Base-by-base conservation (phyloP, 2,329 filamentous ascomycete species). In the Nigrospora sphaerica region DNA sequence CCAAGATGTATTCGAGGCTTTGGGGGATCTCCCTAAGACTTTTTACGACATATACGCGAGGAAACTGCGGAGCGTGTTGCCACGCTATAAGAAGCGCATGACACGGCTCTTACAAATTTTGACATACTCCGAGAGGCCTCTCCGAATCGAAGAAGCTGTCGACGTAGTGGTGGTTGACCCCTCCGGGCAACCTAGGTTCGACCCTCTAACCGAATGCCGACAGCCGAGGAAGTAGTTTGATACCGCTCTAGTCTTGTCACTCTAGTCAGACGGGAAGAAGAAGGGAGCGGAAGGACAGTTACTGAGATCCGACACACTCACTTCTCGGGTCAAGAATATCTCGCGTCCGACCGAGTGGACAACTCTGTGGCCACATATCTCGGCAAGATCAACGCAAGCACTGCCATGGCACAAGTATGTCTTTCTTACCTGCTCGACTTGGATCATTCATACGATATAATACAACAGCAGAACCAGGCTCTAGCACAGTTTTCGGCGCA, bases 271-370 rank as follows among this genome's bases (percentile, higher is more conserved):
- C 43, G 13, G 42, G 44, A 40, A 47, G 38, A 36, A 18, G 23
- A 18, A 19, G 42, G 28, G 14, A 41, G 31, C 17, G 28, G 16
- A 31, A 34, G n/a, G 13, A 48, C 16, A 17, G 35, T 35, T 4
- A 41, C 12, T 3, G 45, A 47, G 28, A 49, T 58, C 41, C 56
- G 47, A 32, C 49, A 64, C 7, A 57, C 60, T 9, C 60, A 66
- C 53, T 59, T 57, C 16, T 61, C 58, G 12, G 57, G 62, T 17
- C 61, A 58, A 46, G 58, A 63, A 32, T 64, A 59, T 43, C 49
- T 63, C 9, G 44, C 40, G 16, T 63, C 61, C 32, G 16, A 47
- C 14, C 51, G 50, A 23, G 23, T 58, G 16, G 38, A 50, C 9
- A 31, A 45, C 12, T 36, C 38, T n/a, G 35, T 50, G 5, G 44